Conservation (phyloP, 495 filamentous ascomycete genomes). For the Cudoniella acicularis region DNA sequence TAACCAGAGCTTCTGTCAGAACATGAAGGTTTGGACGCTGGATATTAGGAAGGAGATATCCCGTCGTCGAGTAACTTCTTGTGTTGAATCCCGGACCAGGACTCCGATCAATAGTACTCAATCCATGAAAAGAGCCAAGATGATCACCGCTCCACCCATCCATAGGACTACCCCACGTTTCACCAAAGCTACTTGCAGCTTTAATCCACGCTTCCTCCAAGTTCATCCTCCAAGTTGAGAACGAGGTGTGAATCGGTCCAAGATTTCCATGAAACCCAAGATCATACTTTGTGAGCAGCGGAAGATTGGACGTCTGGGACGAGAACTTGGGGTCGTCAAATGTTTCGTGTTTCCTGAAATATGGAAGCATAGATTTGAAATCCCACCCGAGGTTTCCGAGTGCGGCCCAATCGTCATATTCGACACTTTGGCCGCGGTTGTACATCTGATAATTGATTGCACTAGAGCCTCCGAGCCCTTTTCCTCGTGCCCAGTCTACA, state of each 20-base stretch:
- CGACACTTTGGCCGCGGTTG: conserved; percentile 29
- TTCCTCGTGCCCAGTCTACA: conserved; percentile 38
- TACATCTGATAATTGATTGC: conserved; percentile 45
- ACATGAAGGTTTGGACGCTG: conserved; percentile 12
- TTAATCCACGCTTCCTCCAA: conserved; percentile 27
- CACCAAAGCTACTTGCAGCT: not conserved
- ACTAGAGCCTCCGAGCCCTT: conserved; percentile 48
- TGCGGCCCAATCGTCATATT: conserved; percentile 37
- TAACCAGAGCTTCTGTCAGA: conserved; percentile 6
- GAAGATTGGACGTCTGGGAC: conserved; percentile 14
- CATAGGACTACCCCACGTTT: not conserved
- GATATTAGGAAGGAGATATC: conserved; percentile 44
- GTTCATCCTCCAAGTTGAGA: conserved; percentile 53
- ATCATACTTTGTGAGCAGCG: conserved; percentile 37
- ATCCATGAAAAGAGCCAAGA: not conserved
- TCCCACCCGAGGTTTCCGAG: conserved; percentile 32
- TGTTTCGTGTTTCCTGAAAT: conserved; percentile 53
- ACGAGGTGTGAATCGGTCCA: conserved; percentile 44
- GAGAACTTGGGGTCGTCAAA: conserved; percentile 40
- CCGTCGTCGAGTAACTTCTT: conserved; percentile 51
- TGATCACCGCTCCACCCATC: conserved; percentile 3
- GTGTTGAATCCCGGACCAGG: not conserved
- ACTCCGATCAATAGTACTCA: conserved; percentile 5
- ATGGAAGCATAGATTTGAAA: conserved; percentile 41
- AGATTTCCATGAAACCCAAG: conserved; percentile 31